Percentiles rank a stretch among this genome's conserved stretches.
Evolutionary conservation across 176 grass and related monocot species (phyloP).

Genomic region (Carex myosuroides): DNA sequence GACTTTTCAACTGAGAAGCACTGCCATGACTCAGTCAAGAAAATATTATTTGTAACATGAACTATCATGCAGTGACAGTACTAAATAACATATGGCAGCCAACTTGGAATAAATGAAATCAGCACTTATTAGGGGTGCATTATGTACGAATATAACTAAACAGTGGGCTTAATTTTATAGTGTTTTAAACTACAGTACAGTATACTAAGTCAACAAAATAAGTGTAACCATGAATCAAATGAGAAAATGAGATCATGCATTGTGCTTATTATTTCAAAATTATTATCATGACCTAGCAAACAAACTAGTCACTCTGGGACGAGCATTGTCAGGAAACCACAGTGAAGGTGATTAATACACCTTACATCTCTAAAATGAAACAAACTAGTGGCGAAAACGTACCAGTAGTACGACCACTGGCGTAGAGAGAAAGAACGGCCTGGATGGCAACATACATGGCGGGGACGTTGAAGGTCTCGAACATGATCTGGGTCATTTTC

Average conservation of each 20-base stretch:
- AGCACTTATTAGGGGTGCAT: not conserved
- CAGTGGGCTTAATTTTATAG: not conserved
- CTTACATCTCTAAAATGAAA: not conserved
- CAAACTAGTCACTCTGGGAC: not conserved
- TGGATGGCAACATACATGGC: conserved; percentile 28
- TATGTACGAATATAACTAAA: not conserved
- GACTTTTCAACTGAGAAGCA: not conserved
- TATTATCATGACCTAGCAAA: not conserved
- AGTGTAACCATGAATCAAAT: not conserved
- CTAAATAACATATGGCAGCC: not conserved
- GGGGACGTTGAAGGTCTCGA: conserved; percentile 21
- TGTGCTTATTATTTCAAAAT: not conserved
- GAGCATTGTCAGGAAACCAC: not conserved
- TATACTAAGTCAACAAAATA: not conserved
- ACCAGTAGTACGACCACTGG: conserved; percentile 28
- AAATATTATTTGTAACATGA: not conserved
- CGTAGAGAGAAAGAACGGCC: conserved; percentile 22
- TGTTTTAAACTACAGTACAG: not conserved
- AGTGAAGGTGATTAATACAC: not conserved
- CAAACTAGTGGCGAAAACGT: not conserved
- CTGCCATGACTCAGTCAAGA: not conserved
- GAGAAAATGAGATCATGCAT: not conserved
- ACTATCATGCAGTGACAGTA: not conserved
- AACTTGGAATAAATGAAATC: conserved; percentile 5
- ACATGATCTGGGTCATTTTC: conserved; percentile 27